Evolutionary conservation across 2,329 filamentous ascomycete species (phyloP).

Genomic region (Epichloe aotearoae): DNA sequence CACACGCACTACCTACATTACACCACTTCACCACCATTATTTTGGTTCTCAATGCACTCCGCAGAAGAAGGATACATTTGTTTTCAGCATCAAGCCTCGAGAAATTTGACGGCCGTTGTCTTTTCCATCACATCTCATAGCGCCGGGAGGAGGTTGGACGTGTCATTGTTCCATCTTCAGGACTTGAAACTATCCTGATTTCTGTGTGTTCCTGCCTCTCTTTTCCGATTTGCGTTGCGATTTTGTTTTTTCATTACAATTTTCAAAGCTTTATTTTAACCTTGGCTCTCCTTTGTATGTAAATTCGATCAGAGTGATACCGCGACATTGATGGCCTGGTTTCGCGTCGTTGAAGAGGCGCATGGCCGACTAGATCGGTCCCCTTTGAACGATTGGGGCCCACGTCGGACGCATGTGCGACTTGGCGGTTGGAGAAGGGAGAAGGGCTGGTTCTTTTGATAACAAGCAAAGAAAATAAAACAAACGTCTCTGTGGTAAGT

Average conservation of each 20-base stretch:
- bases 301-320: slow-evolving; percentile 7
- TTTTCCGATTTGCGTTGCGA: slow-evolving; percentile 1
- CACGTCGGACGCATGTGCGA: not conserved
- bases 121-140: not conserved
- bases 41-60: not conserved
- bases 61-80: not conserved
- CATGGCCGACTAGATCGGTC: not conserved
- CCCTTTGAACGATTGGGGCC: not conserved
- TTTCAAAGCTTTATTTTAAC: slow-evolving; percentile 1
- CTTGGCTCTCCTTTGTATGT: not conserved
- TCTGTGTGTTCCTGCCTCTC: not conserved
- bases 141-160: slow-evolving; percentile 2
- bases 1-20: not conserved
- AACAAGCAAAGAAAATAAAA: not conserved
- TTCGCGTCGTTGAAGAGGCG: not conserved
- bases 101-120: not conserved
- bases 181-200: not conserved
- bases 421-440: not conserved
- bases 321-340: not conserved
- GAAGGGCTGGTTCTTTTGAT: not conserved
- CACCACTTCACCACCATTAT: not conserved
- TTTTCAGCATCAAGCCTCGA: slow-evolving; percentile 1
- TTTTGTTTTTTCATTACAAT: not conserved
- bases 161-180: not conserved
- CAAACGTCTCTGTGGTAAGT: not conserved